Percentiles rank a stretch among this genome's conserved stretches.
Conservation (phyloP, 768 basidiomycete species). For the Leucocoprinus sp. region DNA sequence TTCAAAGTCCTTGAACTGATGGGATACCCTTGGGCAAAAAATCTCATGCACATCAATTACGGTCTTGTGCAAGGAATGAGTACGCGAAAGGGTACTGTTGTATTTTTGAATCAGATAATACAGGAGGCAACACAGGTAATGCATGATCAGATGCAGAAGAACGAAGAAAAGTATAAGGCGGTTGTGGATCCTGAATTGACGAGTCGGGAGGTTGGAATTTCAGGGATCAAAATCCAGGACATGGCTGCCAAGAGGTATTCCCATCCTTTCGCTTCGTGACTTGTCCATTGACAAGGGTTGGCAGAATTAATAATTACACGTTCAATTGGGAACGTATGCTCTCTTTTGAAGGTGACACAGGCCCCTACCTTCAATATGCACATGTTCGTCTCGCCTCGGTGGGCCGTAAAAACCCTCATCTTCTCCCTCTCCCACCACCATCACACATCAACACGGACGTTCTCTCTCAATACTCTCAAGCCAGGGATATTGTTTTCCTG, state of each 20-base stretch:
- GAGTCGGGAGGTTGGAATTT: constrained; percentile 81
- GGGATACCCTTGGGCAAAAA: constrained; percentile 80
- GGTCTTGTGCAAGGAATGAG: constrained; percentile 88
- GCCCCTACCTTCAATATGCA: constrained; percentile 94
- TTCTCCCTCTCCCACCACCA: constrained; percentile 66
- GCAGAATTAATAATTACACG: constrained; percentile 89
- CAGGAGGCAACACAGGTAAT: constrained; percentile 82
- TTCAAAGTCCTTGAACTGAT: constrained; percentile 91
- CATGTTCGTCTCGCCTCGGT: constrained; percentile 88
- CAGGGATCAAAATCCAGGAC: constrained; percentile 96
- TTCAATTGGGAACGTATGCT: constrained; percentile 93
- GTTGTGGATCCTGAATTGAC: constrained; percentile 82
- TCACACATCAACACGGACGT: constrained; percentile 56
- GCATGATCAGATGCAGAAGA: constrained; percentile 82
- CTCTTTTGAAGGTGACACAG: constrained; percentile 92
- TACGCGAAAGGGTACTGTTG: constrained; percentile 86
- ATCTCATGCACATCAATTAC: constrained; percentile 83
- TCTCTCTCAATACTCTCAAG: constrained; percentile 57
- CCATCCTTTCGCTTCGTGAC: background rate
- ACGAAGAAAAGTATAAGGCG: constrained; percentile 75
- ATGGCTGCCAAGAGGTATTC: constrained; percentile 84
- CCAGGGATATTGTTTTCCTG: constrained; percentile 78
- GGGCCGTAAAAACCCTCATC: constrained; percentile 85
- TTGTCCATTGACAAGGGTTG: background rate
- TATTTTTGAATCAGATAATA: constrained; percentile 91